phyloP scores from a whole-genome alignment of 179 eudicot genomes.

The Dionaea muscipula region DNA sequence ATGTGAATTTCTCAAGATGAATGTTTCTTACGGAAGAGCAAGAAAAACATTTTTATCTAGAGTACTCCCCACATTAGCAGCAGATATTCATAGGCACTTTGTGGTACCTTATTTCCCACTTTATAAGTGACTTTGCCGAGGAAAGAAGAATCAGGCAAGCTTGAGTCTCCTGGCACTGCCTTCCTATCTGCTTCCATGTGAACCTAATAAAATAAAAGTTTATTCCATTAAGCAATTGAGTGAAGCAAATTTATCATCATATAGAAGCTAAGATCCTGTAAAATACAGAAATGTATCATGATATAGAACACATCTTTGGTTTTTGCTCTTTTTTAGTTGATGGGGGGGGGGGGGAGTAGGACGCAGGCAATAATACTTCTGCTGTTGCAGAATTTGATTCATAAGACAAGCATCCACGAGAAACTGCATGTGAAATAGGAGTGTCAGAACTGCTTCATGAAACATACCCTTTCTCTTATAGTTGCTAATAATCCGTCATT shows the following conservation, averaged over 20 bases:
- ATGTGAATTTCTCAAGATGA: too few species aligned
- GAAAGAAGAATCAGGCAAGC: constrained; percentile 28
- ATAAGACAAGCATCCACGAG: not conserved
- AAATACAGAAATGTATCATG: too few species aligned
- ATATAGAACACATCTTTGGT: too few species aligned
- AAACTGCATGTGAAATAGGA: not conserved
- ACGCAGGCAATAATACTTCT: not conserved
- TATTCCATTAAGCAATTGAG: constrained; percentile 9
- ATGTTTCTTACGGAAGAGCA: too few species aligned
- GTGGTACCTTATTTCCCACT: constrained; percentile 78
- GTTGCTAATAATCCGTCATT: constrained; percentile 94
- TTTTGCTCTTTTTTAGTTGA: too few species aligned
- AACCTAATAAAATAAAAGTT: constrained; percentile 39
- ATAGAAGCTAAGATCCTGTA: too few species aligned
- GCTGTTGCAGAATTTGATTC: not conserved
- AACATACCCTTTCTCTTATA: constrained; percentile 80
- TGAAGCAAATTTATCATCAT: constrained; percentile 2
- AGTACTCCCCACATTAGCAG: not conserved
- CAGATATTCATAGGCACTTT: not conserved
- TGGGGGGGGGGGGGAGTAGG: too few species aligned
- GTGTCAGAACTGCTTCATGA: not conserved
- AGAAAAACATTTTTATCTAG: not conserved
- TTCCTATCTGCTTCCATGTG: constrained; percentile 96
- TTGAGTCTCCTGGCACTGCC: constrained; percentile 44
- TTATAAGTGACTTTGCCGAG: constrained; percentile 66